Conservation (phyloP, 345 rosid species). For the Salix brachista region DNA sequence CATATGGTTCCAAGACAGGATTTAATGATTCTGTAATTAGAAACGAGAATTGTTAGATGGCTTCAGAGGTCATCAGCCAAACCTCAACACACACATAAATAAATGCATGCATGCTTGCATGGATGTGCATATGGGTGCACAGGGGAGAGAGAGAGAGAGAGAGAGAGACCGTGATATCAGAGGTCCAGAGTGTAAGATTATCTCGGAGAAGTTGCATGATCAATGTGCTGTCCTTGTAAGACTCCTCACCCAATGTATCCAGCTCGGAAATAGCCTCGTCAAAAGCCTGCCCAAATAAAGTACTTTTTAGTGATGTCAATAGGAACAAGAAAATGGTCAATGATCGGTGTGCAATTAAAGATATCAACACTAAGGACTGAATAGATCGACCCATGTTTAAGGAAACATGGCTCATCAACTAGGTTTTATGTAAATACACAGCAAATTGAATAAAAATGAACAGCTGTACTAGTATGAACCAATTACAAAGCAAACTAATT, state of each 20-base stretch:
- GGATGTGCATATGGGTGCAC: neutral
- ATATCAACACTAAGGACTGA: neutral
- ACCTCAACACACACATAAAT: neutral
- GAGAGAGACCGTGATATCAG: slow-evolving; percentile 66
- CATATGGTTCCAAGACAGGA: neutral
- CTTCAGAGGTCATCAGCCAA: neutral
- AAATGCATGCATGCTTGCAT: neutral
- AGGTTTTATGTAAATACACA: neutral
- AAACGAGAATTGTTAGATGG: no score
- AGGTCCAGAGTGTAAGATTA: slow-evolving; percentile 95
- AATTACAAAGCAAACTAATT: neutral
- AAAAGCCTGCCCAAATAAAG: slow-evolving; percentile 54
- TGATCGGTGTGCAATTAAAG: neutral
- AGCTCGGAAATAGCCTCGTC: slow-evolving; percentile 98
- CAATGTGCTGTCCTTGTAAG: slow-evolving; percentile 95
- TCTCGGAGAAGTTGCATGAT: slow-evolving; percentile 99
- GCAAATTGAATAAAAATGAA: neutral
- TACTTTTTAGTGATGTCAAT: neutral
- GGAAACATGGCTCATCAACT: neutral
- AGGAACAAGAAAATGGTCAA: neutral
- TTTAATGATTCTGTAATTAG: neutral
- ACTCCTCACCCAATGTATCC: slow-evolving; percentile 94
- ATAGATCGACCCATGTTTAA: neutral
- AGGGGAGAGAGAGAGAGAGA: neutral
- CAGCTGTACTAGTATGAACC: neutral